Base-by-base conservation (phyloP, 768 basidiomycete genomes). In the Pulveroboletus sp. region DNA sequence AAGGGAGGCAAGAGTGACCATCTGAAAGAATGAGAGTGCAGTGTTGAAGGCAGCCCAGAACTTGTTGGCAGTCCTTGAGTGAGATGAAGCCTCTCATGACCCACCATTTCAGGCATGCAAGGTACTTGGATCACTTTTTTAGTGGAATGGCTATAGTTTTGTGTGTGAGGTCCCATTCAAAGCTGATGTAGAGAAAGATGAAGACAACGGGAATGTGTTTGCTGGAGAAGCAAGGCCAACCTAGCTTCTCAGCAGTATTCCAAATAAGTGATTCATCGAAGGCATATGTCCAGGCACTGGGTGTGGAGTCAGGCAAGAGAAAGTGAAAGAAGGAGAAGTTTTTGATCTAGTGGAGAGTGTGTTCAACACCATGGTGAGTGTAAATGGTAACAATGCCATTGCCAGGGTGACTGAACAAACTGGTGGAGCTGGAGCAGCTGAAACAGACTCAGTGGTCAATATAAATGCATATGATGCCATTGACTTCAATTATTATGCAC, bases 261-360 rank as follows among this genome's bases (percentile, higher is more conserved):
- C 16, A 20, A 13, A n/a, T n/a, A n/a, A n/a, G n/a, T n/a, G n/a
- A n/a, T n/a, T n/a, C n/a, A n/a, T n/a, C n/a, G n/a, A n/a, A 36
- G 17, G 3, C 2, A 12, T 20, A 36, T 2, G 19, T 9, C 17
- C 8, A 20, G 7, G 35, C 2, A 19, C 17, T 19, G 5, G 17
- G 10, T 1, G 8, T 4, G 2, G 19, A 1, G 10, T 14, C 31
- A 3, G 8, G 3, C 31, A 4, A 11, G 3, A 19, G 35, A 20
- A 41, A 48, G 19, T 32, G 16, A 7, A 49, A 30, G 16, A 49
- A 49, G 6, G 23, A 20, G 36, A 69, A 73, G 38, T 73, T 64
- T 30, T 74, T 68, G 0, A 69, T 69, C 71, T 71, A 74, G 23
- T 71, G 72, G 4, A 62, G 42, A 4, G 66, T 31, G 0, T 59